Base-by-base conservation (phyloP, 768 basidiomycete species). In the Myochromella boudieri region DNA sequence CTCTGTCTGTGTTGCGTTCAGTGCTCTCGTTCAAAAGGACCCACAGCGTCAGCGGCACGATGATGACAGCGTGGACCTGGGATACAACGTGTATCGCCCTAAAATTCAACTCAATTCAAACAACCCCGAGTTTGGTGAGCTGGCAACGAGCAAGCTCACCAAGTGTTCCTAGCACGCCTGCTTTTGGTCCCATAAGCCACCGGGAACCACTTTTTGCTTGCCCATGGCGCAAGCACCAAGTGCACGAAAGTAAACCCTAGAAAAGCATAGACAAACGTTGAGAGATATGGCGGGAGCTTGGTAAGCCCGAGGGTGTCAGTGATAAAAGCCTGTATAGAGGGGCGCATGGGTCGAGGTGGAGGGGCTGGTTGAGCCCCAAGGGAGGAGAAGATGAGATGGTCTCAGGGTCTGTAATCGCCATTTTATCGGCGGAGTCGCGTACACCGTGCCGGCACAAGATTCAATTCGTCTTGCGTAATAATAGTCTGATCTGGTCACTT, bases 11-110 rank as follows among this genome's bases (percentile, higher is more conserved):
- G 21, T 66, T 61, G 14, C 86, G 68, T 12, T 65, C 72, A 0
- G 75, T 65, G 11, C 70, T 63, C 33, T 72, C 62, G 17, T 59
- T 52, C 36, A 49, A 48, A 29, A 91, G 68, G 28, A 74, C 76
- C 43, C 71, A 76, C 15, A 80, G 57, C 1, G 89, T 77, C 18
- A 87, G 71, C 0, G 84, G 81, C 26, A 91, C 72, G 44, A 88
- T 74, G 42, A 88, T 58, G 18, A 87, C 44, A 0, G 85, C 81
- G 59, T 94, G 88, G 1, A 81, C 68, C 54, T 91, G 81, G 0
- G 91, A 91, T 20, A 85, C 81, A 26, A 84, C 69, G 50, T 82
- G 88, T 46, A 82, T 78, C 37, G 78, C 74, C 87, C 87, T 89
- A 34, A 6, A 12, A 34, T 7, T 6, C 5, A 34, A 34, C 33